A percentile compares a stretch with the other conserved stretches of the same genome.
Evolutionary conservation across 2,329 filamentous ascomycete species (phyloP).

Genomic region (Pezicula neosporulosa): DNA sequence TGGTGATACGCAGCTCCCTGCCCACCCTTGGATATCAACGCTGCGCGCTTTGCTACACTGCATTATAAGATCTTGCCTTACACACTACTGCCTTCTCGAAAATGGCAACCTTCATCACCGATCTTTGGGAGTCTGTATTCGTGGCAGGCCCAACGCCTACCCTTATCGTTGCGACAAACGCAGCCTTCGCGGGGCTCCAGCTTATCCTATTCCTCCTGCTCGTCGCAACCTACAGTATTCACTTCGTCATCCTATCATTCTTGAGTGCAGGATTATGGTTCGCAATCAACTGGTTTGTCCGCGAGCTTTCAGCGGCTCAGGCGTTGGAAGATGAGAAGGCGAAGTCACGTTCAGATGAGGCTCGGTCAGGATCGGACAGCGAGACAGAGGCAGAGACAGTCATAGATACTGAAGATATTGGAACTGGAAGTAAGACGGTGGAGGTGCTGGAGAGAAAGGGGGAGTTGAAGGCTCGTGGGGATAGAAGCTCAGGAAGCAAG

Average conservation of each 20-base stretch:
- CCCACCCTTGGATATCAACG: no score
- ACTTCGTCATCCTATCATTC: conserved; percentile 79
- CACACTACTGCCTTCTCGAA: background rate
- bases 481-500: conserved; percentile 39
- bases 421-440: conserved; percentile 23
- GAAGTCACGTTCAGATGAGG: conserved; percentile 20
- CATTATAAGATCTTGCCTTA: background rate
- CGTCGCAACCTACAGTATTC: conserved; percentile 78
- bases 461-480: conserved; percentile 21
- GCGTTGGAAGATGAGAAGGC: conserved; percentile 37
- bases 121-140: conserved; percentile 92
- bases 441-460: conserved; percentile 21
- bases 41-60: background rate
- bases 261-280: conserved; percentile 84
- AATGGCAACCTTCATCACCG: conserved; percentile 63
- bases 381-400: conserved; percentile 49
- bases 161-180: conserved; percentile 86
- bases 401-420: conserved; percentile 33
- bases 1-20: no score
- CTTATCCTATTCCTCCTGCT: conserved; percentile 73
- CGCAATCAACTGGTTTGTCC: conserved; percentile 95
- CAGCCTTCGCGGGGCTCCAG: conserved; percentile 82
- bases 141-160: conserved; percentile 86
- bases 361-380: conserved; percentile 28
- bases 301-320: conserved; percentile 52